Evolutionary conservation across 106 monocot species (phyloP).

Genomic region (Phalaenopsis aphrodite): DNA sequence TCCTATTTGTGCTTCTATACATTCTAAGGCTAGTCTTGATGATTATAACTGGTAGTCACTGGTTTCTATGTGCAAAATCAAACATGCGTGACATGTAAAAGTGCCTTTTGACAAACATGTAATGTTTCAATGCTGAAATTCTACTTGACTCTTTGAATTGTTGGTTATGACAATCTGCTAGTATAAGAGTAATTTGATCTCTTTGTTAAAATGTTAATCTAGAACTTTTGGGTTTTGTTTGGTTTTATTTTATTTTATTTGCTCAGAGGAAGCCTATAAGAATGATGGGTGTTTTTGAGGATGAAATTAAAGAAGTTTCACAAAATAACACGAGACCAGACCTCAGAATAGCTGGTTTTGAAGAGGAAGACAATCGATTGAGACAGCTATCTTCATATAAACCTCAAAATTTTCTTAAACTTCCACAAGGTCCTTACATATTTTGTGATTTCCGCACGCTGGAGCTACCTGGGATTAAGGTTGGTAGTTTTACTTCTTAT

Average conservation of each 20-base stretch:
- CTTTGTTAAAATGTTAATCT: not conserved
- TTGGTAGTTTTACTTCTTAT: conserved; percentile 13
- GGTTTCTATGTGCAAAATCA: too few species aligned
- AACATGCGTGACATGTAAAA: too few species aligned
- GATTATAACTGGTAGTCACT: too few species aligned
- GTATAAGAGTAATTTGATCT: not conserved
- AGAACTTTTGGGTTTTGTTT: not conserved
- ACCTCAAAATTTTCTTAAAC: conserved; percentile 36
- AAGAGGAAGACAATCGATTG: conserved; percentile 81
- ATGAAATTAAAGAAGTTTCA: conserved; percentile 88
- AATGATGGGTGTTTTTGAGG: conserved; percentile 87
- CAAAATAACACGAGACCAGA: conserved; percentile 43
- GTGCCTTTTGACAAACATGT: too few species aligned
- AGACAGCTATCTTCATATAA: conserved; percentile 29
- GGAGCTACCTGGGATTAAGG: conserved; percentile 81
- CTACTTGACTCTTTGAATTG: too few species aligned
- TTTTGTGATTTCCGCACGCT: conserved; percentile 88
- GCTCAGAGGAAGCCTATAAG: conserved; percentile 72
- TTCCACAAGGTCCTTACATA: conserved; percentile 74
- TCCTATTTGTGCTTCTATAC: too few species aligned
- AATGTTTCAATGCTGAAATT: too few species aligned
- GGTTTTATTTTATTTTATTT: not conserved
- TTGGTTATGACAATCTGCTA: too few species aligned
- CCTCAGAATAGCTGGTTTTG: conserved; percentile 80
- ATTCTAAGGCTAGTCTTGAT: too few species aligned